These are phyloP conservation scores for Teunomyces pallodes DNA, from an alignment of 805 yeast genomes.

Conservation along the genomic window DNA sequence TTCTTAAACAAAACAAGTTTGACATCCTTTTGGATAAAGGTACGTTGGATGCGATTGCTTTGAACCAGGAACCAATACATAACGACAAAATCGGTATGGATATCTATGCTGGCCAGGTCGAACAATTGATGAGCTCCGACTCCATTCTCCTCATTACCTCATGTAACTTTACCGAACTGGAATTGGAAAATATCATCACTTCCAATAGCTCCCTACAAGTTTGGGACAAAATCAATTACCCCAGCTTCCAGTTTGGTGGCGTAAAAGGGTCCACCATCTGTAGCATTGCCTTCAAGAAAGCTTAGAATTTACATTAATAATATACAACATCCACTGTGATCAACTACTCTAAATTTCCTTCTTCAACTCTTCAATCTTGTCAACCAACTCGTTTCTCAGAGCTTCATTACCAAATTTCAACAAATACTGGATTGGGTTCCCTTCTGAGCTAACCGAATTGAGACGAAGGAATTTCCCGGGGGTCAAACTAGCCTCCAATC, in stretches of 20 bases:
- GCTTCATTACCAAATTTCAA: constrained; percentile 65
- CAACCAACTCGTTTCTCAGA: constrained; percentile 56
- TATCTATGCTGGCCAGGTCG: constrained; percentile 61
- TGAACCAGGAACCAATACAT: constrained; percentile 56
- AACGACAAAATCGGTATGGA: constrained; percentile 49
- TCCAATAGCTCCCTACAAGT: constrained; percentile 45
- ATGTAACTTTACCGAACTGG: constrained; percentile 88
- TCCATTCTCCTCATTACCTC: constrained; percentile 77
- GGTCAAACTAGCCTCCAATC: constrained; percentile 80
- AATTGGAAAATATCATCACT: constrained; percentile 57
- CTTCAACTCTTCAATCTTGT: constrained; percentile 42
- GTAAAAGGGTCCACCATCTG: constrained; percentile 84
- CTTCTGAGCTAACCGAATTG: constrained; percentile 58
- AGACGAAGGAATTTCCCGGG: constrained; percentile 83
- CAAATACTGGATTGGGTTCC: constrained; percentile 79
- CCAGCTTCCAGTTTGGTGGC: constrained; percentile 87
- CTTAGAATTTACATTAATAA: not conserved
- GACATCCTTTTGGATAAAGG: constrained; percentile 91
- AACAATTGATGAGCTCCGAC: constrained; percentile 50
- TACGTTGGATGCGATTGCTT: constrained; percentile 93
- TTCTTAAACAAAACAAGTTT: constrained; percentile 42
- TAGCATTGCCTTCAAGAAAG: constrained; percentile 70
- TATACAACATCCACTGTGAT: not conserved
- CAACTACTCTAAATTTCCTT: not conserved
- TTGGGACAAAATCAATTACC: constrained; percentile 73